Base-by-base conservation (phyloP, 2,329 filamentous ascomycete genomes). In the Xylaria sp. region DNA sequence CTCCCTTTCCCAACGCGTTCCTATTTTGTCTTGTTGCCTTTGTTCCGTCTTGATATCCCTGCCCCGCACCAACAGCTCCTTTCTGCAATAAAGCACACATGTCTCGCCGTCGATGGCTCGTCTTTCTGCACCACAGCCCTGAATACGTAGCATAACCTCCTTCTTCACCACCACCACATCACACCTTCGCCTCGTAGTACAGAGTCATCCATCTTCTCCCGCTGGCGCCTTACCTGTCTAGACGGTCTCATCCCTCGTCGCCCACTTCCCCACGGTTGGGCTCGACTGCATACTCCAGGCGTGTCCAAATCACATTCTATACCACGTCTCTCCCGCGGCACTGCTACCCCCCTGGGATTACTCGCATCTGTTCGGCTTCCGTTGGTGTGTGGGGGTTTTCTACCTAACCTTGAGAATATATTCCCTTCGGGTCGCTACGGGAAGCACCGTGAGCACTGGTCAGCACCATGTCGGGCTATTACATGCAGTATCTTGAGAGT, bases 401-500 rank as follows among this genome's bases (percentile, higher is more conserved):
- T 62, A 56, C 67, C 67, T 67, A 63, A 68, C 58, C 60, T 67
- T 62, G 58, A 62, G 47, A 69, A 67, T 66, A 67, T 65, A 69
- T 67, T 67, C 68, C 63, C 61, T 63, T 64, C 65, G 64, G 66
- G 58, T 65, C 56, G 62, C 68, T 63, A 64, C 67, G 65, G 64
- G 60, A 63, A 65, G 58, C 66, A 60, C 60, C 47, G 64, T 66
- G 64, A 66, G 41, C 65, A 70, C 55, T 46, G 55, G 65, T 66
- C 62, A 68, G 66, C 68, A 72, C 65, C 65, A 88, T 88, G 86
- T 81, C 81, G 70, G 86, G 86, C 67, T 89, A 88, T 73, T 89
- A 89, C 73, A 89, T 89, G 83, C 87, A 90, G 72, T 91, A 91
- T 75, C 81, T 90, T 67, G 86, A 89, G 75, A 90, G 88, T 90